Conservation (phyloP, 148 eudicot genomes). For the Rhododendron griersonianum region DNA sequence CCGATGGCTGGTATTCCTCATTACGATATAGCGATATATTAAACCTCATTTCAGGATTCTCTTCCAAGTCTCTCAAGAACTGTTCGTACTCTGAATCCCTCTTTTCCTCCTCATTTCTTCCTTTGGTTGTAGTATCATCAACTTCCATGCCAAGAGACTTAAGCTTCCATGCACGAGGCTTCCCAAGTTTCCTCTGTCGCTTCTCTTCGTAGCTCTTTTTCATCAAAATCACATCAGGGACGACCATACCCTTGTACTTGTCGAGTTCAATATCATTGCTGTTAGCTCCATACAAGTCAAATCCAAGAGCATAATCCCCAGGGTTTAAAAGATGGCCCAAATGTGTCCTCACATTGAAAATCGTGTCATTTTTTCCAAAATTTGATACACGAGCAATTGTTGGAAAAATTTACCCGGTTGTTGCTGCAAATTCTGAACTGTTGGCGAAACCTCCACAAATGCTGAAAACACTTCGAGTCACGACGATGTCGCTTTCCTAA, state of each 20-base stretch:
- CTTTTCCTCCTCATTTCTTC: constrained; percentile 45
- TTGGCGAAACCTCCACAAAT: no score
- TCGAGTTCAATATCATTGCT: constrained; percentile 57
- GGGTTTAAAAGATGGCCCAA: constrained; percentile 55
- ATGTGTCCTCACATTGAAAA: constrained; percentile 54
- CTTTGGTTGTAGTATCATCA: constrained; percentile 32
- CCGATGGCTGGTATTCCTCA: constrained; percentile 56
- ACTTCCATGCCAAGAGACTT: constrained; percentile 64
- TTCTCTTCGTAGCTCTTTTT: constrained; percentile 82
- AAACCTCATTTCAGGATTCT: constrained; percentile 70
- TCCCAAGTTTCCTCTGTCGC: constrained; percentile 51
- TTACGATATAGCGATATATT: constrained; percentile 56
- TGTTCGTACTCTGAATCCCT: constrained; percentile 53
- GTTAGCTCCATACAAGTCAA: constrained; percentile 60
- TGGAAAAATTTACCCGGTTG: no score
- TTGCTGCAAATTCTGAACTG: no score
- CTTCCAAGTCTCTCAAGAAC: constrained; percentile 65
- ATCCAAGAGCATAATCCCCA: constrained; percentile 73
- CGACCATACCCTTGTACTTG: constrained; percentile 45
- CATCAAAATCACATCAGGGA: constrained; percentile 55
- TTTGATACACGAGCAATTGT: constrained; percentile 58
- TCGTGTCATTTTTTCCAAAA: constrained; percentile 57
- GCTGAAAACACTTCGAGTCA: no score
- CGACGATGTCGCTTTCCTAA: no score
- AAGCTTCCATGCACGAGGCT: constrained; percentile 77